Conservation (phyloP, 2,329 filamentous ascomycete species). For the Fusarium nisikadoi region DNA sequence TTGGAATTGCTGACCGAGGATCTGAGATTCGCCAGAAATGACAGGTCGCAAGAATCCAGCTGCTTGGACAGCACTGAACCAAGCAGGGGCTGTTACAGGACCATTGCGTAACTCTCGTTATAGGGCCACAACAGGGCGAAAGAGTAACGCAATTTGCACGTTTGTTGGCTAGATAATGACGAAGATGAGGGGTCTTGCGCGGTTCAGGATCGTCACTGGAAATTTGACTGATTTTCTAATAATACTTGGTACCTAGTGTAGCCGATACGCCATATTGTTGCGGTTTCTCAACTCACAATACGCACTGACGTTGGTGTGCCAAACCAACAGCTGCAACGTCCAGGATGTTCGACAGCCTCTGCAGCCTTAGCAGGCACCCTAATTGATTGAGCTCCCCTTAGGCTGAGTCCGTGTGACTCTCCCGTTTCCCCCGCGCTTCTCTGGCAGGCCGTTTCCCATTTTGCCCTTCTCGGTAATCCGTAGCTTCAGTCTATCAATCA, state of each 20-base stretch:
- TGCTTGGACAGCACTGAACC: slow-evolving; percentile 10
- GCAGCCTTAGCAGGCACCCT: slow-evolving; percentile 16
- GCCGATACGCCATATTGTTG: background rate
- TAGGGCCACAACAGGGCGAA: background rate
- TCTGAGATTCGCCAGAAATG: slow-evolving; percentile 29
- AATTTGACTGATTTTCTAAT: background rate
- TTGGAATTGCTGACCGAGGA: slow-evolving; percentile 26
- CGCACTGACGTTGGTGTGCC: slow-evolving; percentile 26
- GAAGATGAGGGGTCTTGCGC: background rate
- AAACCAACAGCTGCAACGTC: slow-evolving; percentile 27
- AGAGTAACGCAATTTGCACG: background rate
- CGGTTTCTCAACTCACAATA: background rate
- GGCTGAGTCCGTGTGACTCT: slow-evolving; percentile 18
- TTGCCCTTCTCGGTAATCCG: slow-evolving; percentile 25
- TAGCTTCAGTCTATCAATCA: background rate
- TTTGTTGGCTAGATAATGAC: background rate
- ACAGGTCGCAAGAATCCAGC: slow-evolving; percentile 28
- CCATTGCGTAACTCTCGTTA: background rate
- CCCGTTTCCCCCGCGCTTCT: slow-evolving; percentile 29
- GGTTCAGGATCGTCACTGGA: background rate
- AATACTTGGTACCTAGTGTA: background rate
- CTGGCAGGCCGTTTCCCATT: background rate
- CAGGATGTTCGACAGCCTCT: slow-evolving; percentile 15
- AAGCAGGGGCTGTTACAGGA: background rate
- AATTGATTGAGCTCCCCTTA: slow-evolving; percentile 29